Evolutionary conservation across 73 alveolate genomes (phyloP).

Genomic region (Paramecium octaurelia): DNA sequence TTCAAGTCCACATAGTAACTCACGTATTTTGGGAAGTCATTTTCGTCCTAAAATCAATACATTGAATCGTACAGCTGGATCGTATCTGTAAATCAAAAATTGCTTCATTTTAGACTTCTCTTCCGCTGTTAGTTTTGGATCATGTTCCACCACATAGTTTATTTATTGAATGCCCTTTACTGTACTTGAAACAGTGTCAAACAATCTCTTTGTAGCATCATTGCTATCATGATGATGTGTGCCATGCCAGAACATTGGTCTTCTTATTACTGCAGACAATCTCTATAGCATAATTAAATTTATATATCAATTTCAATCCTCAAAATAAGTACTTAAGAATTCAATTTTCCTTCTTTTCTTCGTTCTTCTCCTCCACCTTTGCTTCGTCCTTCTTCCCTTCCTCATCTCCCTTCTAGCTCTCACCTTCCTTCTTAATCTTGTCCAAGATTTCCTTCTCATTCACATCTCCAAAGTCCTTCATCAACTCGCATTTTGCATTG

Average conservation of each 20-base stretch:
- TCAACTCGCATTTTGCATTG: not conserved
- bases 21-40: conserved; percentile 75
- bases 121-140: conserved; percentile 57
- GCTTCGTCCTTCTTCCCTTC: not conserved
- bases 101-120: conserved; percentile 55
- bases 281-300: not conserved
- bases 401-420: not conserved
- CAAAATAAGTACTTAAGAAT: conserved; percentile 85
- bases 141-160: conserved; percentile 65
- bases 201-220: conserved; percentile 22
- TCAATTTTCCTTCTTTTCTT: conserved; percentile 48
- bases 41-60: conserved; percentile 27
- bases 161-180: conserved; percentile 57
- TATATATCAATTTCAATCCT: conserved; percentile 66
- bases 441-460: not conserved
- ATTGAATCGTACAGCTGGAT: conserved; percentile 70
- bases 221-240: conserved; percentile 3
- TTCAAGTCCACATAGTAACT: conserved; percentile 81
- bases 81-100: conserved; percentile 62
- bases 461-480: conserved; percentile 38
- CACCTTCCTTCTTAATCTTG: not conserved
- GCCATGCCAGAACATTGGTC: conserved; percentile 35
- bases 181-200: conserved; percentile 46
- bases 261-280: conserved; percentile 8
- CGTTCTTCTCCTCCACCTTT: not conserved